Evolutionary conservation across 768 basidiomycete genomes (phyloP).

Genomic region (Suillus ampliporus): DNA sequence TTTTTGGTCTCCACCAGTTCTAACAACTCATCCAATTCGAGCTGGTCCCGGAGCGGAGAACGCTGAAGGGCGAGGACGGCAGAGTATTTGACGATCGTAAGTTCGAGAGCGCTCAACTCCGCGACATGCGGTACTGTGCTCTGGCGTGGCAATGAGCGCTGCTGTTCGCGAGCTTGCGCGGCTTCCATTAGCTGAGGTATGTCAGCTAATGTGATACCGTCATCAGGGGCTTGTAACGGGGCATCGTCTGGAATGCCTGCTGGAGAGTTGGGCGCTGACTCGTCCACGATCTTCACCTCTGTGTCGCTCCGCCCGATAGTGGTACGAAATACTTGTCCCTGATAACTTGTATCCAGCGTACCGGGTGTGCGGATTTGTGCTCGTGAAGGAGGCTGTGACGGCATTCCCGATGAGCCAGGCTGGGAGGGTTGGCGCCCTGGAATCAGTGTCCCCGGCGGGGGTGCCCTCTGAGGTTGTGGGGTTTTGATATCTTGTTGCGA

Average conservation of each 20-base stretch:
- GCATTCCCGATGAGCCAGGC: slow-evolving; percentile 27
- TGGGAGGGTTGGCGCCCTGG: slow-evolving; percentile 43
- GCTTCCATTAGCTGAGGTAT: slow-evolving; percentile 93
- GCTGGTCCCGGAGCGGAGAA: slow-evolving; percentile 78
- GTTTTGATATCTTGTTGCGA: slow-evolving; percentile 47
- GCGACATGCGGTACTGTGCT: slow-evolving; percentile 84
- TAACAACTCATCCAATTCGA: slow-evolving; percentile 91
- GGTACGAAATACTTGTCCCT: slow-evolving; percentile 60
- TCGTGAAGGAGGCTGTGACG: slow-evolving; percentile 41
- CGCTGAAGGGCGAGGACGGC: slow-evolving; percentile 82
- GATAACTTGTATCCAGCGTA: slow-evolving; percentile 41
- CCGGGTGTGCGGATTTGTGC: slow-evolving; percentile 47
- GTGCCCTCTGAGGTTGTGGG: slow-evolving; percentile 47
- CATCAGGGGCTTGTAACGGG: slow-evolving; percentile 55
- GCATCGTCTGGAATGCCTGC: slow-evolving; percentile 54
- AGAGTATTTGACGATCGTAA: slow-evolving; percentile 90
- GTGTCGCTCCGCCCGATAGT: slow-evolving; percentile 80
- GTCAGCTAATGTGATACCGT: slow-evolving; percentile 91
- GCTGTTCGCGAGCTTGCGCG: slow-evolving; percentile 88
- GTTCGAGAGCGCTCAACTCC: slow-evolving; percentile 82
- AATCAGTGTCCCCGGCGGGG: slow-evolving; percentile 40
- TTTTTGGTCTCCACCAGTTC: slow-evolving; percentile 94
- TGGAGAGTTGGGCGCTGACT: slow-evolving; percentile 75
- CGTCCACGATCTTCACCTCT: slow-evolving; percentile 88
- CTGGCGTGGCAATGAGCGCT: slow-evolving; percentile 79